phyloP scores from a whole-genome alignment of 805 yeast genomes.

The Wickerhamiella slavikovae region DNA sequence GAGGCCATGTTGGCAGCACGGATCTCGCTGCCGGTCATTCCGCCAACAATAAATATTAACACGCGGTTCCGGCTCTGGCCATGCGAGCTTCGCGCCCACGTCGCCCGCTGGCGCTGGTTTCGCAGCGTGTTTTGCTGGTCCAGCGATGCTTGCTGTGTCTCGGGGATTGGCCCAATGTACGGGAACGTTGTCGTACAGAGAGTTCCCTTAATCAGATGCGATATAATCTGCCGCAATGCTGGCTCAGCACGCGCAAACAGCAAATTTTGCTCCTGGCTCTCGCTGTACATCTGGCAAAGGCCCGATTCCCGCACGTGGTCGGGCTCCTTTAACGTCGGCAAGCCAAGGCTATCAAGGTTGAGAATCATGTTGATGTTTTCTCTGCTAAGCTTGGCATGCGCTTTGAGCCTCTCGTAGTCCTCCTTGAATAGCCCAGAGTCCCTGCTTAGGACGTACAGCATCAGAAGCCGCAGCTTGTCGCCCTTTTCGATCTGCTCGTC shows the following conservation, averaged over 20 bases:
- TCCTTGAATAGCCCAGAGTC: constrained; percentile 52
- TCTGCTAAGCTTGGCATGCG: constrained; percentile 27
- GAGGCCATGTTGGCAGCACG: constrained; percentile 50
- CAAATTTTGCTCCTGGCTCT: constrained; percentile 24
- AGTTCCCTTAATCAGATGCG: constrained; percentile 25
- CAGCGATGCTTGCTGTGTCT: constrained; percentile 18
- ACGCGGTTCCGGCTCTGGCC: constrained; percentile 39
- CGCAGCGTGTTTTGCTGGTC: constrained; percentile 34
- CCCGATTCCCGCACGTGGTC: constrained; percentile 5
- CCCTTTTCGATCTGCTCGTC: constrained; percentile 15
- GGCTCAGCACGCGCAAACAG: constrained; percentile 41
- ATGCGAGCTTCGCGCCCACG: constrained; percentile 40
- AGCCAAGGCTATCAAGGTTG: constrained; percentile 40
- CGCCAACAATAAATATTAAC: constrained; percentile 74
- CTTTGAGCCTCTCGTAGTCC: constrained; percentile 51
- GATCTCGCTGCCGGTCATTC: constrained; percentile 65
- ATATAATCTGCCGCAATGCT: constrained; percentile 38
- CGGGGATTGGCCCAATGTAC: constrained; percentile 30
- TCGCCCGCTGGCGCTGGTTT: constrained; percentile 51
- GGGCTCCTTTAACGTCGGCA: constrained; percentile 10
- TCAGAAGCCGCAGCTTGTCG: constrained; percentile 57
- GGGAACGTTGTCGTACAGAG: constrained; percentile 47
- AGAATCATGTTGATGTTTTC: constrained; percentile 30
- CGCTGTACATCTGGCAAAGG: constrained; percentile 6
- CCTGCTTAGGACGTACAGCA: constrained; percentile 57